These are phyloP conservation scores for Abortiporus biennis DNA, from an alignment of 1,284 basidiomycete genomes.

Conservation along the genomic window DNA sequence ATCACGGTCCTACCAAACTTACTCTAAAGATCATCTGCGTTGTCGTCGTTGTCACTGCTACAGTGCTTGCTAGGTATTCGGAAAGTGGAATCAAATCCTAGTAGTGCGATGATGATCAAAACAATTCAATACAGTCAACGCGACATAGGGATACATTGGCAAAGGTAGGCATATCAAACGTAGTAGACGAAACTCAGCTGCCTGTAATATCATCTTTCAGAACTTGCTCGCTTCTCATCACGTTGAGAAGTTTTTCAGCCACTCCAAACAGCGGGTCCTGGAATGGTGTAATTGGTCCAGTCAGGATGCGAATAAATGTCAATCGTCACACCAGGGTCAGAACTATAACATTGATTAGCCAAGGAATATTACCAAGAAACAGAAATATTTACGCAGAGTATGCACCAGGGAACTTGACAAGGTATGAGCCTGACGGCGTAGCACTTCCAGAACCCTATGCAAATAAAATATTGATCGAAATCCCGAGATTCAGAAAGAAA, in stretches of 20 bases:
- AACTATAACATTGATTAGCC: conserved; percentile 12
- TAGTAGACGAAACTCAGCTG: no score
- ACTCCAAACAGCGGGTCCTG: conserved; percentile 24
- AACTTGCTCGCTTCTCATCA: not conserved
- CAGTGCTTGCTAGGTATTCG: no score
- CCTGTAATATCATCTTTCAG: no score
- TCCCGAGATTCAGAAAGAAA: no score
- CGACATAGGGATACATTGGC: no score
- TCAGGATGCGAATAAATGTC: conserved; percentile 27
- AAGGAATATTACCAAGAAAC: not conserved
- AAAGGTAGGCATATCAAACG: no score
- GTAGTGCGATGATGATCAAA: no score
- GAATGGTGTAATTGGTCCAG: conserved; percentile 31
- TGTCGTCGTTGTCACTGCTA: no score
- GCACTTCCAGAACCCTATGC: conserved; percentile 21
- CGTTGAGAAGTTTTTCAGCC: conserved; percentile 11
- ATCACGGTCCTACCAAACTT: no score
- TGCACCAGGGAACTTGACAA: conserved; percentile 33
- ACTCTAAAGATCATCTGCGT: no score
- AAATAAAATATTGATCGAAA: not conserved
- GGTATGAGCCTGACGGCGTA: conserved; percentile 24
- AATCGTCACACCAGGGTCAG: conserved; percentile 29
- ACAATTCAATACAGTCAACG: no score
- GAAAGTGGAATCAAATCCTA: no score
- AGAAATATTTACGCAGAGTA: conserved; percentile 18